Evolutionary conservation across 2,329 filamentous ascomycete species (phyloP), one percentile per base, ranked within the genome.

Genomic region (Stemphylium beticola): DNA sequence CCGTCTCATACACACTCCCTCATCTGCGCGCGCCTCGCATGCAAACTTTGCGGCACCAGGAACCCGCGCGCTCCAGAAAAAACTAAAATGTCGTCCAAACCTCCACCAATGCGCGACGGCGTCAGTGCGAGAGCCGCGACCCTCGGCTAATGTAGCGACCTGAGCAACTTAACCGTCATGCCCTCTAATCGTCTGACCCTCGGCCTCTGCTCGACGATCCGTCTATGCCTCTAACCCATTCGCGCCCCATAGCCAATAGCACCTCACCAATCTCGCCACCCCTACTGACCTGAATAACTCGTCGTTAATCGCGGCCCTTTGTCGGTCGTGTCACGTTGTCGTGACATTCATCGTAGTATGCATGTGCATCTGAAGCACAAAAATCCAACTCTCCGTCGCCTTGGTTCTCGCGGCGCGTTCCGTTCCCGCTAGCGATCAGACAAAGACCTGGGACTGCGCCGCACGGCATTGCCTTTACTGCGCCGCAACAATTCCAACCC

Each of bases 221-320:
- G 62, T 62, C 62, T n/a, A 59, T 57, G 42, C 57, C 38, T 57
- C 60, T 58, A 24, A 36, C 45, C 47, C 44, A 61, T 60, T 55
- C 79, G 69, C 82, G 49, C 51, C 14, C 33, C 42, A 49, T 39
- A 51, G 20, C 57, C 57, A 57, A 61, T 67, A 41, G 53, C 45
- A 50, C 29, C 32, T 55, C 49, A 31, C 31, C 39, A 39, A 36
- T 38, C 49, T 57, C 53, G 54, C 48, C 49, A 48, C 60, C 55
- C 59, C 52, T 58, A 41, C 40, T 29, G 48, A 31, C 47, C 39
- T 47, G 24, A 24, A 42, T 53, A 43, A 53, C 57, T 50, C 60
- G 52, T 45, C 49, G 34, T 59, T 54, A 49, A 55, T 49, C 58
- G 60, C 64, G 62, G 56, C 60, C 63, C 54, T 56, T 49, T 33